phyloP scores from a whole-genome alignment of 768 basidiomycete species.

The Cystofilobasidium ferigula region DNA sequence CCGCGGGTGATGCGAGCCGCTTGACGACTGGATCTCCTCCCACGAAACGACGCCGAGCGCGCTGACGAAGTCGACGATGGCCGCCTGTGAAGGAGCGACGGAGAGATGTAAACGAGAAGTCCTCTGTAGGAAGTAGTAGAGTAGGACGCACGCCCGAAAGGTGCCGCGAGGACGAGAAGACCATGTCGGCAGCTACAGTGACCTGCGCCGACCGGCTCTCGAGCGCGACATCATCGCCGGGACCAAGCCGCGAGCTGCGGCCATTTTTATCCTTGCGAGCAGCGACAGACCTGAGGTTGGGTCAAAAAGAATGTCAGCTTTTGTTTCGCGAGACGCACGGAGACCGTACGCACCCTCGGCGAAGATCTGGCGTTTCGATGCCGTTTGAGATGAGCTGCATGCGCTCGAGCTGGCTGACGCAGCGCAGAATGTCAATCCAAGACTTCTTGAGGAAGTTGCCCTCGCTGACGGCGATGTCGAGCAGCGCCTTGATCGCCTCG shows the following conservation, averaged over 20 bases:
- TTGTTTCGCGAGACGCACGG: background rate
- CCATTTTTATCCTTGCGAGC: slow-evolving; percentile 1
- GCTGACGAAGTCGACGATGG: slow-evolving; percentile 94
- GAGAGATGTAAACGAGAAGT: background rate
- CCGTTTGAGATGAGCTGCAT: slow-evolving; percentile 96
- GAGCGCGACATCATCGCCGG: slow-evolving; percentile 83
- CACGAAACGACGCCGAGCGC: slow-evolving; percentile 94
- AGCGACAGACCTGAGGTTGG: background rate
- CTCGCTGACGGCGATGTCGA: slow-evolving; percentile 92
- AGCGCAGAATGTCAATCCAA: slow-evolving; percentile 91
- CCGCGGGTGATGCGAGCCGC: slow-evolving; percentile 81
- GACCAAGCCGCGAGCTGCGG: slow-evolving; percentile 27
- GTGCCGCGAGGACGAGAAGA: slow-evolving; percentile 90
- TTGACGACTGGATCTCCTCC: slow-evolving; percentile 96
- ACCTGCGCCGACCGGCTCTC: slow-evolving; percentile 96
- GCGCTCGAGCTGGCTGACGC: slow-evolving; percentile 94
- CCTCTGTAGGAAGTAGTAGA: background rate
- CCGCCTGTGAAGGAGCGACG: slow-evolving; percentile 51
- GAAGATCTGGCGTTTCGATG: slow-evolving; percentile 65
- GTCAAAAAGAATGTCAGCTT: background rate
- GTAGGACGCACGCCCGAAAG: slow-evolving; percentile 67
- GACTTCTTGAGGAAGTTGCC: slow-evolving; percentile 90
- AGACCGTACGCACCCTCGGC: slow-evolving; percentile 60
- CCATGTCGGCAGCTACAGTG: slow-evolving; percentile 97
- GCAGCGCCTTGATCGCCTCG: slow-evolving; percentile 89